Base-by-base conservation (phyloP, 2,329 filamentous ascomycete genomes). In the Polytolypa hystricis region DNA sequence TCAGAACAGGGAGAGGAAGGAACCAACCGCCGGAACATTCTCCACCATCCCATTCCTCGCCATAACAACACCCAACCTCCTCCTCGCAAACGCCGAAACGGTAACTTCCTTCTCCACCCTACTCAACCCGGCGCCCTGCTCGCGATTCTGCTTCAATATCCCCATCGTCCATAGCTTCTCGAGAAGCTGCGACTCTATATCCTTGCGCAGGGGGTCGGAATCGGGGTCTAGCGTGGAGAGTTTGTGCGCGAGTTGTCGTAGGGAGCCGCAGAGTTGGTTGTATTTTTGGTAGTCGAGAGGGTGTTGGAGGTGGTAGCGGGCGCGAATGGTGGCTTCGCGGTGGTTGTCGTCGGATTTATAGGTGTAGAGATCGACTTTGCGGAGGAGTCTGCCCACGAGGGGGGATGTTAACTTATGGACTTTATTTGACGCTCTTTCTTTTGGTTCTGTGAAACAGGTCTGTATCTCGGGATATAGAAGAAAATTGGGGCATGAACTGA, bases 81-180 rank as follows among this genome's bases (percentile, higher is more conserved):
- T 67, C 42, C 91, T 69, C 45, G 85, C 89, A 58, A 98, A 85
- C 1, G 87, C 84, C 16, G 80, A 83, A 18, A 98, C 93, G 0
- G 86, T 94, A 21, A 89, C 79, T 52, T 81, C 81, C 51, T 85
- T 76, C 67, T 96, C 93, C 4, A 96, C 84, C 40, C 67, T 66
- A 37, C 68, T 73, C 42, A 79, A 53, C 33, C 74, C 77, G 11
- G 81, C 79, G 12, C 81, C 83, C 37, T 87, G 77, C 61, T 85
- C 84, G 5, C 82, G 82, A 5, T 77, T 76, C 19, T 74, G 71
- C 28, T 78, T 73, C 18, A 96, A 66, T 35, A 98, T 73, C 4
- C 89, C 91, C 77, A 96, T 93, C 52, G 89, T 80, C 64, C 86
- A 82, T 35, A 98, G 73, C 65, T 98, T 98, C 57, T 89, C 80